Base-by-base conservation (phyloP, 768 basidiomycete species). In the Pleurotus sapidus region DNA sequence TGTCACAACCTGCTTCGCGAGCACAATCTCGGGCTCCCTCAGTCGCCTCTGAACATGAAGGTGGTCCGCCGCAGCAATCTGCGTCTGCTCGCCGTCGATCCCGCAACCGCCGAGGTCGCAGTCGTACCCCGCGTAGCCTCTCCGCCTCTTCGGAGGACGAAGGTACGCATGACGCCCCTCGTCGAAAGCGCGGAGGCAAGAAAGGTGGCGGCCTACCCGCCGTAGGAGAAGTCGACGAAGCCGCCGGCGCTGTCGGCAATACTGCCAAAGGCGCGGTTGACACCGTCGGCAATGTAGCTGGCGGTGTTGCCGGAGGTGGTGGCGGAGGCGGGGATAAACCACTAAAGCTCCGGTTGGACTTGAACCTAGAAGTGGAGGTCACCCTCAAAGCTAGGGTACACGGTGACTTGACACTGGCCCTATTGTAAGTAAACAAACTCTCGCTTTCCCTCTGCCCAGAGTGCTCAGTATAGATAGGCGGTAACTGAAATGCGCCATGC, bases 181-280 rank as follows among this genome's bases (percentile, higher is more conserved):
- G 59, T 27, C 50, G 57, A 30, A 62, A 63, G 39, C 58, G 59
- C 17, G 57, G 58, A 9, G 59, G 62, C 6, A 56, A 53, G 4
- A 62, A 60, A 47, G 57, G 57, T 4, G 60, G 57, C 6, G 58
- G 58, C 11, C 60, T 65, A 5, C 63, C 63, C 11, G 60, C 58
- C 30, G 59, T 65, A 1, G 64, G 64, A 11, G 65, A 68, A 46
- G 58, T 63, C 3, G 62, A 57, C 23, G 54, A 60, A 49, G 61
- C 62, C 34, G 58, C 43, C 3, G 43, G 48, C 3, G 40, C 57
- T 12, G 30, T 67, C 1, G 46, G 62, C 6, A 60, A 65, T 18
- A 57, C 62, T 42, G 58, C 55, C n/a, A 34, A 55, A 30, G 53
- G 58, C 53, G 49, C 59, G 24, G 57, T 64, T 18, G 40, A 50